Evolutionary conservation across 2,329 filamentous ascomycete species (phyloP), one percentile per base, ranked within the genome.

Genomic region (Emergomyces africanus): DNA sequence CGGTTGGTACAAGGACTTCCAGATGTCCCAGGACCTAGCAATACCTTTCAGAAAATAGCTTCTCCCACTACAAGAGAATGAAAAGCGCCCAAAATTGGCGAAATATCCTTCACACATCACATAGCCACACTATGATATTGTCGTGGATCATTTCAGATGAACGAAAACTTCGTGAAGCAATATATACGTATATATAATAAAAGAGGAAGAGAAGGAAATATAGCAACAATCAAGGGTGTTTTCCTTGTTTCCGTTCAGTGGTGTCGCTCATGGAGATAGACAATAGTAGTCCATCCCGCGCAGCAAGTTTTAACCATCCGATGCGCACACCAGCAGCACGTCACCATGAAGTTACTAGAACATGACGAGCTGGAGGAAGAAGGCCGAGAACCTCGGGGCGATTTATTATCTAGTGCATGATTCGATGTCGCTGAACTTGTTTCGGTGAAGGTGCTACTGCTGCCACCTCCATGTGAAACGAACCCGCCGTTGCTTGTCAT

Each of bases 261-360:
- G 61, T 73, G 72, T 51, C 81, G 81, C 70, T 88, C 84, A 66
- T 82, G 82, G 65, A 89, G 73, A 62, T 85, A 82, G 3, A 89
- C 81, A 50, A 85, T 77, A 1, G 86, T 83, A 12, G 83, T 82
- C 72, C 86, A 86, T 8, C 85, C 86, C 12, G 84, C 79, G 68
- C 86, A 89, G 71, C 86, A 89, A 60, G 73, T 75, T 15, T 80
- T 85, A 64, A 78, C 84, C 85, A 89, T 88, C 55, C 81, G 80
- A 72, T 89, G 86, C 49, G 77, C 76, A 69, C 86, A 89, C 86
- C 86, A 89, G 9, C 85, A 85, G 68, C 86, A 89, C 64, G 80
- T 82, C 30, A 58, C 57, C 18, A 87, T 81, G 66, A 79, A 81
- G 63, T 83, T 84, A 60, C 64, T 64, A 10, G 65, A 58, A 28